These are phyloP conservation scores for Ophiocordyceps sinensis DNA, from an alignment of 2,329 filamentous ascomycete genomes.

Conservation along the genomic window DNA sequence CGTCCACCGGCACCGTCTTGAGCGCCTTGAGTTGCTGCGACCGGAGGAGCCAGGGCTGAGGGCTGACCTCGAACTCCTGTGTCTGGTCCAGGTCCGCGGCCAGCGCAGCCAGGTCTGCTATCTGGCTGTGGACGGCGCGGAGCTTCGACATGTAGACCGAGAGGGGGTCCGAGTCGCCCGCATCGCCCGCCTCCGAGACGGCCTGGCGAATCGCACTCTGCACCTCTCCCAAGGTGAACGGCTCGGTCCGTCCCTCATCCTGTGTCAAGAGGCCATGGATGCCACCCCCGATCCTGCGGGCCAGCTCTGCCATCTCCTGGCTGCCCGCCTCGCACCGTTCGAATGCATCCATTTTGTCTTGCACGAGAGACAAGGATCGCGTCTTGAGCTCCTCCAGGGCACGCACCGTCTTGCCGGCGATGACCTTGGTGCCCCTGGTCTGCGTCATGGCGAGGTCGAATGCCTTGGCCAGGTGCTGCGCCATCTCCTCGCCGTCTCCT, in stretches of 20 bases:
- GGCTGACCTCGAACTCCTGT: conserved; percentile 62
- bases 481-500: conserved; percentile 51
- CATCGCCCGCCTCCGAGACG: conserved; percentile 28
- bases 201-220: conserved; percentile 46
- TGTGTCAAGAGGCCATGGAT: conserved; percentile 48
- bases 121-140: conserved; percentile 44
- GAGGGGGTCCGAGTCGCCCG: conserved; percentile 54
- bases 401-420: conserved; percentile 63
- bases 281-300: conserved; percentile 51
- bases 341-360: conserved; percentile 54
- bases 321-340: conserved; percentile 53
- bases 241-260: conserved; percentile 57
- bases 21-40: conserved; percentile 70
- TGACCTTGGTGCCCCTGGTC: conserved; percentile 70
- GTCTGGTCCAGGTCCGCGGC: conserved; percentile 58
- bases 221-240: conserved; percentile 53
- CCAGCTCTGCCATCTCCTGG: conserved; percentile 49
- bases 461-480: conserved; percentile 53
- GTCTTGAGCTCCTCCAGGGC: conserved; percentile 64
- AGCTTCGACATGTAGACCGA: conserved; percentile 54
- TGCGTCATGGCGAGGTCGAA: conserved; percentile 59
- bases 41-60: conserved; percentile 71
- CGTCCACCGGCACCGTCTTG: conserved; percentile 66
- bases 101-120: conserved; percentile 57
- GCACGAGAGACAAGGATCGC: conserved; percentile 58